phyloP scores from a whole-genome alignment of 345 rosid genomes.

The Pistacia atlantica region DNA sequence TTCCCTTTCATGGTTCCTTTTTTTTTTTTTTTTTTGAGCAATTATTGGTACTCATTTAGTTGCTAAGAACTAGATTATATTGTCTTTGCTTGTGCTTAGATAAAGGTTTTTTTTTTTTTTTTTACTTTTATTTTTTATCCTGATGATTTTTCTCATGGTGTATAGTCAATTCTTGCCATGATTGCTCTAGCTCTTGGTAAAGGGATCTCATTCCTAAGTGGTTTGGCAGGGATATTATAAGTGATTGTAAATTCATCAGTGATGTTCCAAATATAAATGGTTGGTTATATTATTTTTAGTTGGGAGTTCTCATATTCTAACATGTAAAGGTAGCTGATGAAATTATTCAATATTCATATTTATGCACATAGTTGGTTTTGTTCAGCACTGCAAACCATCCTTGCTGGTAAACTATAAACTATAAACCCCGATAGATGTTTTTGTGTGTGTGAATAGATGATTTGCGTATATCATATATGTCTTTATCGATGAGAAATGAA shows the following conservation, averaged over 20 bases:
- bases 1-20: not conserved
- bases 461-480: too few relatives aligned
- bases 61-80: too few relatives aligned
- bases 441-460: too few relatives aligned
- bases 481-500: too few relatives aligned
- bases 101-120: too few relatives aligned
- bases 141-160: too few relatives aligned
- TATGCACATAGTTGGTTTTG: not conserved
- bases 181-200: conserved; percentile 62
- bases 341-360: not conserved
- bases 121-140: too few relatives aligned
- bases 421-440: too few relatives aligned
- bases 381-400: not conserved
- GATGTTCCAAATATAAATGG: not conserved
- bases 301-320: not conserved
- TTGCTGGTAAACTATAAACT: not conserved
- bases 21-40: not conserved
- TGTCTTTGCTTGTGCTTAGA: too few relatives aligned
- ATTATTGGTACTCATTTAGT: too few relatives aligned
- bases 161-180: conserved; percentile 45
- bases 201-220: conserved; percentile 55
- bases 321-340: not conserved
- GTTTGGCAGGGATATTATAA: not conserved
- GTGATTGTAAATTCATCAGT: conserved; percentile 1
- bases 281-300: not conserved